Evolutionary conservation across 2,329 filamentous ascomycete species (phyloP), one percentile per base, ranked within the genome.

Genomic region (Furcasterigmium sp.): DNA sequence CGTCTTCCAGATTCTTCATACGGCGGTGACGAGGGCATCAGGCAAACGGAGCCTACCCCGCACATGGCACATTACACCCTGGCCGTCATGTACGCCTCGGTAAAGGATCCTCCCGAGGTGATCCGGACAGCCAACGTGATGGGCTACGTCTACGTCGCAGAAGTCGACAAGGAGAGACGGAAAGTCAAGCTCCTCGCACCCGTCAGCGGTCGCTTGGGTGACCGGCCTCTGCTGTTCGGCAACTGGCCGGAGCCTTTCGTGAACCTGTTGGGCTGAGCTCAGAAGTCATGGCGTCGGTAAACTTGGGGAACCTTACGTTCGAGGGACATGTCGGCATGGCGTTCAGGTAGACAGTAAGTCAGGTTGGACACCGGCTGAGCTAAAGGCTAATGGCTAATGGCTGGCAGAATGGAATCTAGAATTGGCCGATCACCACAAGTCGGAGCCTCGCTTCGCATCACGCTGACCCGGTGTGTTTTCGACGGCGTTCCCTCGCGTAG

Each of bases 91-190:
- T 82, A 90, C 57, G 89, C 86, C 37, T 75, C 79, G 3, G 65
- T 78, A 0, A 82, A 78, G 37, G 89, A 93, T 47, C 68, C 77
- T 1, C 76, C 85, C 7, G 82, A 87, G 38, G 76, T 80, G 2
- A 82, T 97, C 36, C 78, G 88, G 11, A 85, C 91, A 53, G 82
- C 90, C 8, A 85, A 84, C 44, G 83, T 97, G 23, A 85, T 94
- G 76, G 93, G 93, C 0, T 98, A 95, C 57, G 77, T 96, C 23
- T 96, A 95, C 57, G 86, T 97, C 14, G 85, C 88, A 1, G 88
- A 95, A 48, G 88, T 97, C 4, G 91, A 98, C 57, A 86, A 88
- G 57, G 84, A 85, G 53, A 86, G 86, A 62, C 82, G 82, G 52
- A 86, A 87, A 60, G 73, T 96, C 25, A 85, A 87, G 57, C 72